phyloP scores from a whole-genome alignment of 2,329 filamentous ascomycete genomes.

The Fusarium multiceps region DNA sequence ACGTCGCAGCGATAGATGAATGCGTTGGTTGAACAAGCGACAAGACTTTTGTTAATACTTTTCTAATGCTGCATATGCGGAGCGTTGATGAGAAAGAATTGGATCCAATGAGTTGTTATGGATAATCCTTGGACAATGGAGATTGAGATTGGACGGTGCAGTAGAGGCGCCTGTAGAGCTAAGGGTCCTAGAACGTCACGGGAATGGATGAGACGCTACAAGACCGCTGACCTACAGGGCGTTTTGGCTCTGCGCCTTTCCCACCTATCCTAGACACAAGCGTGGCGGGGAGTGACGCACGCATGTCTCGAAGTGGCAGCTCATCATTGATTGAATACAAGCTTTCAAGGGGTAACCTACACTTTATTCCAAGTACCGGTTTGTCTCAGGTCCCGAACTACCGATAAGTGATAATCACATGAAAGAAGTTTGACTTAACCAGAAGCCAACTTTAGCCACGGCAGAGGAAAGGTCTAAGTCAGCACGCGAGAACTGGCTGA shows the following conservation, averaged over 20 bases:
- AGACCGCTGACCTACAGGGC: slow-evolving; percentile 30
- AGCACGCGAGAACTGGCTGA: slow-evolving; percentile 21
- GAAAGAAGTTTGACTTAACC: slow-evolving; percentile 24
- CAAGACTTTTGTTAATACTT: slow-evolving; percentile 12
- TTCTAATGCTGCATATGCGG: slow-evolving; percentile 32
- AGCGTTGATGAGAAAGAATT: slow-evolving; percentile 18
- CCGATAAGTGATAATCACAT: slow-evolving; percentile 32
- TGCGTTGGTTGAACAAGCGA: slow-evolving; percentile 14
- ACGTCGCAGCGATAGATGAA: slow-evolving; percentile 8
- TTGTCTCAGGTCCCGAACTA: slow-evolving; percentile 25
- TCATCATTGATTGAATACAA: slow-evolving; percentile 28
- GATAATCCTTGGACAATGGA: slow-evolving; percentile 10
- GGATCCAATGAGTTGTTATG: slow-evolving; percentile 11
- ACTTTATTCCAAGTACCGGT: slow-evolving; percentile 25
- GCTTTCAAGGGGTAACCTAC: slow-evolving; percentile 9
- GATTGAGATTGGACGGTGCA: neutral
- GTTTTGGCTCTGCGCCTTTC: slow-evolving; percentile 23
- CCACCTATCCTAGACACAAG: slow-evolving; percentile 33
- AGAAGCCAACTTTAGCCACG: slow-evolving; percentile 1
- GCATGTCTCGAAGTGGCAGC: slow-evolving; percentile 26
- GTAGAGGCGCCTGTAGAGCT: slow-evolving; percentile 2
- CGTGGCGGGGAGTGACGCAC: slow-evolving; percentile 40
- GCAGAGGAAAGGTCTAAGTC: slow-evolving; percentile 15
- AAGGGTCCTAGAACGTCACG: slow-evolving; percentile 35
- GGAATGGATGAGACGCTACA: slow-evolving; percentile 28